A percentile compares a stretch with the other conserved stretches of the same genome.
Evolutionary conservation across 2,329 filamentous ascomycete genomes (phyloP).

Genomic region (Thelonectria blattea): DNA sequence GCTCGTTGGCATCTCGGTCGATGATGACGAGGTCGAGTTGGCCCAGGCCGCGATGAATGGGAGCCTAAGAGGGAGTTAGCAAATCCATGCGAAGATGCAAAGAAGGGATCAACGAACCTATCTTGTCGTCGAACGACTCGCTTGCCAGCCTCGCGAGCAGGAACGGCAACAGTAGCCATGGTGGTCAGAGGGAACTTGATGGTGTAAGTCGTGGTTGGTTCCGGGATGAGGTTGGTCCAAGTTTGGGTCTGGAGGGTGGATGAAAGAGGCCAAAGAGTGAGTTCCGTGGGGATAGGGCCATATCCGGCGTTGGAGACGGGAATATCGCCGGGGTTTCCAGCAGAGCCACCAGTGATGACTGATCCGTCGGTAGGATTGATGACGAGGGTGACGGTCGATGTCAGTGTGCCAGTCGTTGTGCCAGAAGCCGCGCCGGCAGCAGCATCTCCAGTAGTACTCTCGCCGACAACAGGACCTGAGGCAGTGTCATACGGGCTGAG

Average conservation of each 20-base stretch:
- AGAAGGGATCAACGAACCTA: conserved; percentile 30
- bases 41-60: conserved; percentile 32
- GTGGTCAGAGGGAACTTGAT: conserved; percentile 48
- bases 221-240: conserved; percentile 48
- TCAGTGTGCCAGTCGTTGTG: conserved; percentile 33
- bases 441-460: conserved; percentile 26
- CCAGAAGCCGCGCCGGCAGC: conserved; percentile 23
- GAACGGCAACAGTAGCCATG: conserved; percentile 42
- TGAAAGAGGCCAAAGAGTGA: conserved; percentile 34
- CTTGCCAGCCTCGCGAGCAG: conserved; percentile 26
- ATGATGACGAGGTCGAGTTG: conserved; percentile 40
- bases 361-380: conserved; percentile 32
- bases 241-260: conserved; percentile 44
- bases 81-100: not conserved
- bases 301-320: conserved; percentile 32
- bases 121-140: conserved; percentile 39
- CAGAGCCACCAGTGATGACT: conserved; percentile 28
- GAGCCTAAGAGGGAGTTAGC: conserved; percentile 30
- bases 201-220: conserved; percentile 49
- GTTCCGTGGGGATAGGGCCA: conserved; percentile 30
- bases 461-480: conserved; percentile 31
- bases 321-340: conserved; percentile 23
- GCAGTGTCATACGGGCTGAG: conserved; percentile 38
- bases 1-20: conserved; percentile 16
- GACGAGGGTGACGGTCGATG: conserved; percentile 35